Base-by-base conservation (phyloP, 768 basidiomycete genomes). In the Collybiopsis luxurians region DNA sequence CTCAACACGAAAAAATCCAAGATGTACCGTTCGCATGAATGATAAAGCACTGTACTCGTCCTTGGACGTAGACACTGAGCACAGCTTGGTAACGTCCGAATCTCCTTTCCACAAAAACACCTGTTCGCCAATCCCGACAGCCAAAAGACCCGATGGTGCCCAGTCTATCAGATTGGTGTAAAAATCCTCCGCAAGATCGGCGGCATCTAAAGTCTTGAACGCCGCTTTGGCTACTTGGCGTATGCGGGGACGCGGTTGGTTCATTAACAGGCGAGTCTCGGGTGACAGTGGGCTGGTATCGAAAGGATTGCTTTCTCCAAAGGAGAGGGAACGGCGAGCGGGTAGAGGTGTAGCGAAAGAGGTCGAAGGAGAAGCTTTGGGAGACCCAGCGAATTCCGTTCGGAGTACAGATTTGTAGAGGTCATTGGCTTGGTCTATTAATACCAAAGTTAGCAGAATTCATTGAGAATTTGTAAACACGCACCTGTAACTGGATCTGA, bases 91-190 rank as follows among this genome's bases (percentile, higher is more conserved):
- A 5, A 89, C 87, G 12, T 77, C 79, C 11, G 85, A 89, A 30
- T 85, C 78, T 1, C 86, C 88, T 4, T 80, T 82, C 89, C 89
- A 90, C 3, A 89, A 79, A 61, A 89, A 90, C 17, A 90, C 87
- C 47, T 82, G 84, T 0, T 79, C 69, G 1, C 81, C 83, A 3
- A 90, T 73, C 5, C 87, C 89, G 17, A 90, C 89, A 4, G 82
- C 87, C 1, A 90, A 79, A 1, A 89, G 78, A 61, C 89, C 89
- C 1, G 82, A 85, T 30, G 79, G 81, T 1, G 84, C 85, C 88
- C 88, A 90, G 50, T 90, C 87, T 27, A 90, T 85, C 7, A 90
- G 73, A 64, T 89, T 89, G 55, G 90, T 80, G 61, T 90, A 90
- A 69, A 89, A 90, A 66, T 90, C 89, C 62, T 89, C 88, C n/a